These are phyloP conservation scores for Globisporangium irregulare DNA, from an alignment of 352 stramenopile species.

Conservation along the genomic window DNA sequence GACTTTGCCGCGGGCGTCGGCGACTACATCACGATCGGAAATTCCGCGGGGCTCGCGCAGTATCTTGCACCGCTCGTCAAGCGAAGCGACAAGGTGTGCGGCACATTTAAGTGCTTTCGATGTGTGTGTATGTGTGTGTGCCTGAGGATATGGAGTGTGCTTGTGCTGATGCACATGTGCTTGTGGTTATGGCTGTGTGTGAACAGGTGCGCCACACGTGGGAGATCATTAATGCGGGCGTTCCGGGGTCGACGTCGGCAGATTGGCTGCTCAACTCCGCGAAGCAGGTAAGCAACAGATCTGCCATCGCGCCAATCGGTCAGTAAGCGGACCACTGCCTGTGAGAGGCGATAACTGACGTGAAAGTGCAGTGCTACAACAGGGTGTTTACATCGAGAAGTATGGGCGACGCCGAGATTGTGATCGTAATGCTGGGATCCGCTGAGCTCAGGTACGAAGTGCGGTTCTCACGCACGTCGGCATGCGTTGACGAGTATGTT, in stretches of 20 bases:
- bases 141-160: not conserved
- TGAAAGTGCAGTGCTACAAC: conserved; percentile 50
- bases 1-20: conserved; percentile 79
- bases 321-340: not conserved
- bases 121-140: not conserved
- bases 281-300: conserved; percentile 39
- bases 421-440: conserved; percentile 78
- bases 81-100: conserved; percentile 52
- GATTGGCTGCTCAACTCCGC: conserved; percentile 67
- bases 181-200: not conserved
- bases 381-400: conserved; percentile 55
- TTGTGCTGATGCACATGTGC: not conserved
- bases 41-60: conserved; percentile 41
- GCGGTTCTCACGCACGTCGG: not conserved
- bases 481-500: not conserved
- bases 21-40: conserved; percentile 69
- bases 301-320: not conserved
- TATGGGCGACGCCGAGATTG: conserved; percentile 69
- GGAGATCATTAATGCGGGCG: conserved; percentile 76
- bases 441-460: conserved; percentile 46
- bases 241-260: conserved; percentile 52
- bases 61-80: conserved; percentile 53
- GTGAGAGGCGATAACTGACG: not conserved
- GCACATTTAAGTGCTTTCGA: not conserved
- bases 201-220: conserved; percentile 72